Evolutionary conservation across 2,329 filamentous ascomycete species (phyloP).

Genomic region (Verticillium nonalfalfae): DNA sequence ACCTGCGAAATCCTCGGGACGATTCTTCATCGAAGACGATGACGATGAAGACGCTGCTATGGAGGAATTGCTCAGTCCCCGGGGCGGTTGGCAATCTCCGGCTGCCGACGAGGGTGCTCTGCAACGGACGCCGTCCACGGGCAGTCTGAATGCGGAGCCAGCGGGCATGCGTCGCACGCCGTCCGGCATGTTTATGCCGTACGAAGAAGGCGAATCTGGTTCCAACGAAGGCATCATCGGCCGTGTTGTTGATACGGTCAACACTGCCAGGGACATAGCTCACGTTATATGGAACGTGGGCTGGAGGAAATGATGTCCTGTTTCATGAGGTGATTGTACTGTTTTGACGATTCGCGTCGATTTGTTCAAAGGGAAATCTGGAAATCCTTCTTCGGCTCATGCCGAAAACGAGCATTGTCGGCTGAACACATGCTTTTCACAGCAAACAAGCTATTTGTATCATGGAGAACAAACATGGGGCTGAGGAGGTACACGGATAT

Average conservation of each 20-base stretch:
- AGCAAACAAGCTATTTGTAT: not conserved
- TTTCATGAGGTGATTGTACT: not conserved
- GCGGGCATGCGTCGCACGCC: slow-evolving; percentile 68
- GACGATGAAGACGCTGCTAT: slow-evolving; percentile 54
- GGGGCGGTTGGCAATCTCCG: slow-evolving; percentile 13
- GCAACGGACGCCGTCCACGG: slow-evolving; percentile 41
- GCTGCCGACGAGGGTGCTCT: slow-evolving; percentile 21
- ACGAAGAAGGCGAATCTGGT: slow-evolving; percentile 63
- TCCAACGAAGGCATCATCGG: slow-evolving; percentile 63
- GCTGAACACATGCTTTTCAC: not conserved
- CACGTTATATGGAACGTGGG: slow-evolving; percentile 69
- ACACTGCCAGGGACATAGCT: slow-evolving; percentile 64
- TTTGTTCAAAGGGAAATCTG: no score
- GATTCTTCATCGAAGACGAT: slow-evolving; percentile 56
- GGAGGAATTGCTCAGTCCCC: slow-evolving; percentile 26
- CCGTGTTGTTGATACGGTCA: slow-evolving; percentile 74
- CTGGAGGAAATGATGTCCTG: slow-evolving; percentile 44
- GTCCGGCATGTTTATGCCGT: slow-evolving; percentile 90
- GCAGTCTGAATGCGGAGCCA: slow-evolving; percentile 43
- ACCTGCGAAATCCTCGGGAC: slow-evolving; percentile 60
- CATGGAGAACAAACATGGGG: not conserved
- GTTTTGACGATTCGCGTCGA: not conserved
- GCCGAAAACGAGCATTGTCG: slow-evolving; percentile 1
- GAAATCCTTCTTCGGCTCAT: not conserved
- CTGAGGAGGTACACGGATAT: not conserved